Base-by-base conservation (phyloP, 139 green algal genomes). In the Zygnema circumcarinatum region DNA sequence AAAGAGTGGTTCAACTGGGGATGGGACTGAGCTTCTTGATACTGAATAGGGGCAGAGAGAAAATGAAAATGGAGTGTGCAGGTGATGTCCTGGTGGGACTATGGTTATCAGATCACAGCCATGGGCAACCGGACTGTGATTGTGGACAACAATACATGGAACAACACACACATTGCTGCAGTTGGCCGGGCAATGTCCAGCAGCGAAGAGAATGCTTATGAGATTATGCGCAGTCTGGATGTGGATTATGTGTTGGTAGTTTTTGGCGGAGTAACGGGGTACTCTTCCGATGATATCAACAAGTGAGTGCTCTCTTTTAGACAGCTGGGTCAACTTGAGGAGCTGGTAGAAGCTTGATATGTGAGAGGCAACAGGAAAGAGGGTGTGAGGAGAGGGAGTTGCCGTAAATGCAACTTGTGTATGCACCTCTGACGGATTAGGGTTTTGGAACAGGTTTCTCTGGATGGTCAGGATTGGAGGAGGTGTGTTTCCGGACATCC, bases 81-180 rank as follows among this genome's bases (percentile, higher is more conserved):
- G 78, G 84, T 93, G 21, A 94, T 94, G 91, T 87, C 86, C 0
- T 94, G 91, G 91, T 94, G 91, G 91, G 91, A 94, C 74, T 94
- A 94, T 79, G 91, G 91, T 1, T 94, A 94, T 40, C 91, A 94
- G 81, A 94, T 94, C 83, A 92, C 91, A 0, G 88, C 85, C 39
- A 94, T 94, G 39, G 91, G 82, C 41, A 94, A 94, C 83, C 86
- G 91, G 38, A 94, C 91, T 3, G 83, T 90, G 35, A 89, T 94
- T 35, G 91, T 92, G 33, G 91, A 94, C 79, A 92, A 92, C 74
- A 94, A 94, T 74, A 94, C 91, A 54, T 94, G 91, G 91, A 92
- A 94, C 78, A 92, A 92, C 89, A 92, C 91, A 62, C 91, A 94
- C 87, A 94, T 94, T 67, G 91, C 91, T 25, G 89, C 81, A 31